These are phyloP conservation scores for Gossypium arboreum DNA, from an alignment of 345 rosid species.

Conservation along the genomic window DNA sequence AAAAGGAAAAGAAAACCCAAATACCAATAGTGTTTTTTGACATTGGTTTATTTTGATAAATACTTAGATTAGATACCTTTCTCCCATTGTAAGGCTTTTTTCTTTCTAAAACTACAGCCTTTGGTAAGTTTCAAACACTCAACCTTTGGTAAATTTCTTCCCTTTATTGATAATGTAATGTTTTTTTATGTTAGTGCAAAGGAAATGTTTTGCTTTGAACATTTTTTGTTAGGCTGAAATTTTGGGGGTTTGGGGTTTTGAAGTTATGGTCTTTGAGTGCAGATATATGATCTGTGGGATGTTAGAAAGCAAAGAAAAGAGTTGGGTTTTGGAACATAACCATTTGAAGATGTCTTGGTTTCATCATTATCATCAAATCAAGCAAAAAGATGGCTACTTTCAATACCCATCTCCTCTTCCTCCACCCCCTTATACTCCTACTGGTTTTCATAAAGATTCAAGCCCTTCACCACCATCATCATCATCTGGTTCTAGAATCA, in stretches of 20 bases:
- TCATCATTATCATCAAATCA: constrained; percentile 35
- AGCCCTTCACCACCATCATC: constrained; percentile 19
- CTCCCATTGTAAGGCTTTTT: constrained; percentile 1
- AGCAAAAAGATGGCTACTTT: constrained; percentile 49
- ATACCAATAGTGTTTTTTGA: background rate
- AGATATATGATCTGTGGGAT: constrained; percentile 29
- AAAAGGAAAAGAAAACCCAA: background rate
- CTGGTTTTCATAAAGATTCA: constrained; percentile 39
- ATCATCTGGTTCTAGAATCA: constrained; percentile 59
- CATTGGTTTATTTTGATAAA: background rate
- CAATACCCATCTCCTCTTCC: constrained; percentile 46
- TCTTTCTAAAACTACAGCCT: background rate
- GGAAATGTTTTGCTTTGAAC: constrained; percentile 3
- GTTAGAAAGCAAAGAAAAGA: constrained; percentile 28
- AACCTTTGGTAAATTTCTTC: background rate
- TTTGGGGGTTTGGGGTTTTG: background rate
- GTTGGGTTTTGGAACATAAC: constrained; percentile 29
- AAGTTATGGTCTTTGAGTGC: constrained; percentile 24
- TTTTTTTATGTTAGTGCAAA: background rate
- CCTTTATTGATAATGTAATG: background rate
- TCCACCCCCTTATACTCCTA: constrained; percentile 11
- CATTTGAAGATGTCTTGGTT: constrained; percentile 52
- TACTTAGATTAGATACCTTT: background rate
- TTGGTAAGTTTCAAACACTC: constrained; percentile 4
- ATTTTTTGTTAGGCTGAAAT: background rate